Evolutionary conservation across 2,329 filamentous ascomycete genomes (phyloP), one percentile per base, ranked within the genome.

Genomic region (Daldinia eschscholtzii): DNA sequence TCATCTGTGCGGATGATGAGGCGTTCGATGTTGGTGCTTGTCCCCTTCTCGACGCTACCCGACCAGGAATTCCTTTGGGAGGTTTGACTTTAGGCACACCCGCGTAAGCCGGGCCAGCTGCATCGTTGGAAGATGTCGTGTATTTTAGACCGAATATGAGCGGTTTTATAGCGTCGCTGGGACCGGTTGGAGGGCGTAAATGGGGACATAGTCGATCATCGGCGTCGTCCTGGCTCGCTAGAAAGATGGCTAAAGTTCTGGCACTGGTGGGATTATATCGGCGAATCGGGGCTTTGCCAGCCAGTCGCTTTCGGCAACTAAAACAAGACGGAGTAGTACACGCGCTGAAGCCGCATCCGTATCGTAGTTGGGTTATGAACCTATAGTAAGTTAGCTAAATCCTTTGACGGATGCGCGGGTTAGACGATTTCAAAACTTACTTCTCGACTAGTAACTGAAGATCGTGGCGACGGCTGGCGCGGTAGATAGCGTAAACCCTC

Each of bases 221-320:
- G 0, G 93, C 89, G 71, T 96, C 89, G 74, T 94, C 92, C 76
- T 93, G 90, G 75, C 91, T 92, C 9, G 93, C 93, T 57, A 97
- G 85, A 75, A 92, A 93, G 63, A 93, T 88, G 12, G 94, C 94
- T 35, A 97, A 81, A 1, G 92, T 93, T 74, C 93, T 88, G 7
- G 94, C 93, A 75, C 93, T 97, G 52, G 93, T 89, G 23, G 91
- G 87, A 64, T 91, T 97, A 75, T 94, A 96, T 75, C 91, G 87
- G 68, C 93, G 90, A 73, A 93, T 87, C 2, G 93, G 93, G 0
- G 87, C 87, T 70, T 88, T 88, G 37, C 86, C 88, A 28, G 88
- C 86, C 44, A 90, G 82, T 72, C 92, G 87, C 79, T 87, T 91
- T 62, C 92, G 89, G 78, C 88, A 93, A 68, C 90, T 93, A 76